These are phyloP conservation scores for Astrocystis sublimbata DNA, from an alignment of 495 filamentous ascomycete genomes.

Conservation along the genomic window DNA sequence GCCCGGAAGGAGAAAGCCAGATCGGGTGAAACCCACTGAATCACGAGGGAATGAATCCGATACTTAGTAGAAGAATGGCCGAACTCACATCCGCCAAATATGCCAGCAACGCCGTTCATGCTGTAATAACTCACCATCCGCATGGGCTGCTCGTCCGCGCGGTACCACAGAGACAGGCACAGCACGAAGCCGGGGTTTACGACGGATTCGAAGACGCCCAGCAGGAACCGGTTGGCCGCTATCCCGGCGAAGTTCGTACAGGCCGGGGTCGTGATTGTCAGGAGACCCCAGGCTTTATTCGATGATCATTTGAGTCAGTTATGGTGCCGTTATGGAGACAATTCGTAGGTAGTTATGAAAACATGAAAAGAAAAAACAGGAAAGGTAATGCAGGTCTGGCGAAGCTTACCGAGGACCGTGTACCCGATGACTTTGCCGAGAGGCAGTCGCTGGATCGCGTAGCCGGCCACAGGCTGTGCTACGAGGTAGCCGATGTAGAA, in stretches of 20 bases:
- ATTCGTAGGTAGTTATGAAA: no score
- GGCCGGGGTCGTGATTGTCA: slow-evolving; percentile 51
- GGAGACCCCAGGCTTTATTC: slow-evolving; percentile 44
- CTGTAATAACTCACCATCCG: slow-evolving; percentile 56
- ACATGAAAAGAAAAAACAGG: no score
- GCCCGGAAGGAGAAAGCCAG: neutral
- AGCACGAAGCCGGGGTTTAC: slow-evolving; percentile 60
- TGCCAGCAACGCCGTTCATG: slow-evolving; percentile 57
- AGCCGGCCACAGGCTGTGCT: slow-evolving; percentile 54
- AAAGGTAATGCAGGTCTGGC: no score
- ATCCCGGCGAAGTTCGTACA: slow-evolving; percentile 53
- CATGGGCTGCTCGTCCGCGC: slow-evolving; percentile 53
- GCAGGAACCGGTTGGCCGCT: slow-evolving; percentile 52
- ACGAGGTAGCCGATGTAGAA: slow-evolving; percentile 60
- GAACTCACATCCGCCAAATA: slow-evolving; percentile 52
- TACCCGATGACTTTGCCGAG: slow-evolving; percentile 52
- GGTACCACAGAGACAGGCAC: slow-evolving; percentile 61
- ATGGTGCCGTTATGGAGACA: no score
- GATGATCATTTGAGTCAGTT: no score
- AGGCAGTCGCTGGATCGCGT: slow-evolving; percentile 54
- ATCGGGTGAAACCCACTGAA: neutral
- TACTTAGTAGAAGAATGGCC: no score
- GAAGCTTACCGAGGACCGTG: slow-evolving; percentile 35
- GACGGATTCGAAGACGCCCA: slow-evolving; percentile 57
- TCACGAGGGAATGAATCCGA: neutral